Evolutionary conservation across 179 eudicot genomes (phyloP).

Genomic region (Vitellaria paradoxa): DNA sequence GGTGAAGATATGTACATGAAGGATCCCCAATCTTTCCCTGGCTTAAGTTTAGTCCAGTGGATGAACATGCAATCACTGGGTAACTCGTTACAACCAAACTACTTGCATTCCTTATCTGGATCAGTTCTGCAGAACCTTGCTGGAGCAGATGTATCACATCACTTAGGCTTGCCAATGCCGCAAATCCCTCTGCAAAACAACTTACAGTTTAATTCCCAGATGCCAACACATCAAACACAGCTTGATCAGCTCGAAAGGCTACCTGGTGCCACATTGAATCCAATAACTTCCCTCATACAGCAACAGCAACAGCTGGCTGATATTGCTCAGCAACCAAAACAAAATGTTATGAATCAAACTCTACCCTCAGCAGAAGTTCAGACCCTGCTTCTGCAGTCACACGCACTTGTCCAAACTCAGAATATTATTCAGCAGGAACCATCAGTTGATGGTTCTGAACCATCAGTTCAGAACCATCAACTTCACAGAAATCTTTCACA

Average conservation of each 20-base stretch:
- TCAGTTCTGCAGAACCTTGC: constrained; percentile 50
- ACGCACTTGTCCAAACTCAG: constrained; percentile 39
- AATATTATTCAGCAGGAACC: constrained; percentile 45
- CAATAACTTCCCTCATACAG: constrained; percentile 53
- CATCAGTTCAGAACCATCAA: constrained; percentile 61
- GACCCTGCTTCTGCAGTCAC: constrained; percentile 49
- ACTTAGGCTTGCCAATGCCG: constrained; percentile 47
- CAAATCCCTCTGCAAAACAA: constrained; percentile 64
- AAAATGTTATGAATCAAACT: constrained; percentile 47
- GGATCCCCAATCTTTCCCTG: constrained; percentile 62
- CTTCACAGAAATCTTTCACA: constrained; percentile 49
- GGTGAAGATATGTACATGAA: constrained; percentile 67
- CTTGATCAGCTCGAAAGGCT: constrained; percentile 75
- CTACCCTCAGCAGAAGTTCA: constrained; percentile 52
- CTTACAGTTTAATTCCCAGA: constrained; percentile 55
- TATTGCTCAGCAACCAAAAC: constrained; percentile 51
- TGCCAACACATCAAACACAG: constrained; percentile 47
- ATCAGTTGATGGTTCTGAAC: too few species aligned
- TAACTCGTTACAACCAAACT: constrained; percentile 59
- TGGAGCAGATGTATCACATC: constrained; percentile 55
- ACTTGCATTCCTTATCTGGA: constrained; percentile 53
- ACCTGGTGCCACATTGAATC: constrained; percentile 39
- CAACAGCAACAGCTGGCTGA: constrained; percentile 59
- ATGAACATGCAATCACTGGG: constrained; percentile 82
- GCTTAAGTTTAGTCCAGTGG: constrained; percentile 88